Conservation (phyloP, 768 basidiomycete genomes). For the Dioszegia hungarica region DNA sequence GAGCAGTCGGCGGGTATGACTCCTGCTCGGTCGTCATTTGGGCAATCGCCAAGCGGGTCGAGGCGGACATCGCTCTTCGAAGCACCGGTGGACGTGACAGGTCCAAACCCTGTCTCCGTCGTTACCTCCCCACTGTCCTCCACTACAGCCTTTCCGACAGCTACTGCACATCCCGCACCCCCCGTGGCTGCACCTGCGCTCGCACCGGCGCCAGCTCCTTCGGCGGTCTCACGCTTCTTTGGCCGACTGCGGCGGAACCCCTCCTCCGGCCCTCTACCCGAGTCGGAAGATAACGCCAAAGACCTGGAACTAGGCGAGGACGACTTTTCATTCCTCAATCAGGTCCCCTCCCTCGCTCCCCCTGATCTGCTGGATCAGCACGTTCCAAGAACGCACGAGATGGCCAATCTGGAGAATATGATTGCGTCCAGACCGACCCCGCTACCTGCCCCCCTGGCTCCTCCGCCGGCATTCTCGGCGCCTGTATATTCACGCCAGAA, state of each 20-base stretch:
- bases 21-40: not conserved
- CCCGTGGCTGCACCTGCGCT: not conserved
- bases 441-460: conserved; percentile 37
- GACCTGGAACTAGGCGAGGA: conserved; percentile 70
- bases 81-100: not conserved
- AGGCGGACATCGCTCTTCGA: conserved; percentile 16
- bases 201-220: conserved; percentile 47
- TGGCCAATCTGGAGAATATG: conserved; percentile 38
- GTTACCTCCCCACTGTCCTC: not conserved
- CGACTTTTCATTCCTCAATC: conserved; percentile 70
- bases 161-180: not conserved
- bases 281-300: conserved; percentile 44
- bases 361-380: conserved; percentile 48
- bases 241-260: conserved; percentile 51
- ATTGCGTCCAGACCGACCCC: conserved; percentile 22
- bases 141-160: not conserved
- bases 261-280: conserved; percentile 16
- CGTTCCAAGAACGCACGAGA: conserved; percentile 19
- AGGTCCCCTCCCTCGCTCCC: conserved; percentile 40
- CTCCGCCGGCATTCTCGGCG: conserved; percentile 22
- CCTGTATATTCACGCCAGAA: conserved; percentile 1
- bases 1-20: not conserved
- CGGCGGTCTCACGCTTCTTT: conserved; percentile 78
- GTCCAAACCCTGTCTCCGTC: conserved; percentile 3
- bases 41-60: not conserved